Percentiles rank a stretch among this genome's conserved stretches.
phyloP scores from a whole-genome alignment of 2,329 filamentous ascomycete species.

The Gremmenia infestans region DNA sequence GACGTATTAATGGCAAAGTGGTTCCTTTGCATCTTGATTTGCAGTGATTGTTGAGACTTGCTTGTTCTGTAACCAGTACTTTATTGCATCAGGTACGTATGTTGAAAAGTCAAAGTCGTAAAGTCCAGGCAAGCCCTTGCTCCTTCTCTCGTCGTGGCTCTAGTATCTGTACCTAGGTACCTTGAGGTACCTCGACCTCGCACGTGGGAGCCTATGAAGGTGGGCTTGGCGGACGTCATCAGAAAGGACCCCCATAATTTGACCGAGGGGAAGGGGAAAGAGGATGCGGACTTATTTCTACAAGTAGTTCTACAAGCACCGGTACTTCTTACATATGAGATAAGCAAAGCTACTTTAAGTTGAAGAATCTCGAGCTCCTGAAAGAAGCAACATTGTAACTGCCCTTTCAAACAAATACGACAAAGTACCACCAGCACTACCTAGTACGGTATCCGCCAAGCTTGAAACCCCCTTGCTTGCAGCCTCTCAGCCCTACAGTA shows the following conservation, averaged over 20 bases:
- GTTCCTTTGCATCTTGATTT: not conserved
- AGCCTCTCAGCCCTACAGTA: too few species aligned
- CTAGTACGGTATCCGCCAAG: too few species aligned
- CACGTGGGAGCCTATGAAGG: not conserved
- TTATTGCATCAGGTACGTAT: not conserved
- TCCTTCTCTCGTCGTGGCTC: not conserved
- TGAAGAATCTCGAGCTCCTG: too few species aligned
- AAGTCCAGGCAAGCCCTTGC: not conserved
- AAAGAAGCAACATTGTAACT: too few species aligned
- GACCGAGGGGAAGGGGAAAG: not conserved
- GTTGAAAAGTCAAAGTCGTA: not conserved
- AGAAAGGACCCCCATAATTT: not conserved
- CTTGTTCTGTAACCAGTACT: not conserved
- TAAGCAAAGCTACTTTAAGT: too few species aligned
- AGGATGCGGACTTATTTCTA: not conserved
- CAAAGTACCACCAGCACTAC: too few species aligned
- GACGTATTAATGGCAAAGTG: not conserved
- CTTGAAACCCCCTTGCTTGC: too few species aligned
- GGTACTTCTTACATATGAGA: not conserved
- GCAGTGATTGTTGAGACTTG: not conserved
- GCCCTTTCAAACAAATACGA: too few species aligned
- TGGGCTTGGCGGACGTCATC: not conserved
- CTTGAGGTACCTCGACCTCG: not conserved
- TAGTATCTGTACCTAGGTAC: not conserved
- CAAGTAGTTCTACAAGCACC: not conserved